These are phyloP conservation scores for Camelina hispida DNA, from an alignment of 345 rosid genomes.

Conservation along the genomic window DNA sequence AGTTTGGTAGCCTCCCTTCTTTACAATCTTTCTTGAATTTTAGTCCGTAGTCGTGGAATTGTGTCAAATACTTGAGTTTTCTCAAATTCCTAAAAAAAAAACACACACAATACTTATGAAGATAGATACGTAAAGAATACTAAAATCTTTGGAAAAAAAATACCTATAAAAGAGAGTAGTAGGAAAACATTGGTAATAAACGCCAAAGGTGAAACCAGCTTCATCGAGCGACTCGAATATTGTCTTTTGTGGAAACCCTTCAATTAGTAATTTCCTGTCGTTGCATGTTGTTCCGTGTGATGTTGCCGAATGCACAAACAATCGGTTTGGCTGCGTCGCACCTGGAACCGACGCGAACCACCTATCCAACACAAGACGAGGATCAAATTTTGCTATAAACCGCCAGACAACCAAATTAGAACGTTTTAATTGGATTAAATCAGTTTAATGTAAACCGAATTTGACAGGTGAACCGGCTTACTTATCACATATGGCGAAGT, in stretches of 20 bases:
- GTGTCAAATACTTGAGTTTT: conserved; percentile 47
- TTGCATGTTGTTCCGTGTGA: conserved; percentile 61
- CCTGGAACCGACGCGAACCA: conserved; percentile 72
- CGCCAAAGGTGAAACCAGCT: conserved; percentile 57
- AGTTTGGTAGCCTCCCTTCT: conserved; percentile 60
- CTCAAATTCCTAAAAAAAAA: conserved; percentile 48
- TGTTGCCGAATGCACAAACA: conserved; percentile 65
- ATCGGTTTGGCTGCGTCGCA: conserved; percentile 65
- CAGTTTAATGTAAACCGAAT: background rate
- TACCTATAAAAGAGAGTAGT: conserved; percentile 63
- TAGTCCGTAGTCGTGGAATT: conserved; percentile 52
- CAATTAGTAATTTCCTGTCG: conserved; percentile 45
- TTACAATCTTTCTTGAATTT: conserved; percentile 51
- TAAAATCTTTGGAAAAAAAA: background rate
- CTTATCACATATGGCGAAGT: conserved; percentile 70
- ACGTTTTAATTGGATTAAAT: background rate
- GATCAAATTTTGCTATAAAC: conserved; percentile 44
- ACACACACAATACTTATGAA: background rate
- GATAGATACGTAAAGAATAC: background rate
- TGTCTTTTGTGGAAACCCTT: conserved; percentile 70
- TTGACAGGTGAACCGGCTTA: conserved; percentile 7
- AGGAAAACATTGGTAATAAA: conserved; percentile 58
- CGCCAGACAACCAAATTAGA: conserved; percentile 3
- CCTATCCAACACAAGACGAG: conserved; percentile 28
- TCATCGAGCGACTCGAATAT: conserved; percentile 69